Base-by-base conservation (phyloP, 768 basidiomycete genomes). In the Brasilioporus rufonigricans region DNA sequence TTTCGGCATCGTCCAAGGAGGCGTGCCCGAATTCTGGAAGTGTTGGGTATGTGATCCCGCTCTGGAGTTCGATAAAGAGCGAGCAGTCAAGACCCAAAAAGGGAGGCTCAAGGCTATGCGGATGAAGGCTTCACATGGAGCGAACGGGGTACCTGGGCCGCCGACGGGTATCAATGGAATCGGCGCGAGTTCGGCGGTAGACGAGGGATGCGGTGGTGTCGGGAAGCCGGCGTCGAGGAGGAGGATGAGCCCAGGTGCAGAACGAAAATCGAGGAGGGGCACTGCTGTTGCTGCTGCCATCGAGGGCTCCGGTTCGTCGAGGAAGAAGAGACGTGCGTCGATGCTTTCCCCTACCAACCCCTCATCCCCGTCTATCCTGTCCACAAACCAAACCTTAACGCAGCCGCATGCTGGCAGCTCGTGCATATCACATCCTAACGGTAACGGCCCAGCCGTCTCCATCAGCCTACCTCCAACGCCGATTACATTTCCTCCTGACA, bases 11-110 rank as follows among this genome's bases (percentile, higher is more conserved):
- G 72, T 75, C 13, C 71, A 79, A 49, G 80, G 76, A 8, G 61
- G 71, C 41, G 85, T 89, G 0, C 87, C 89, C 1, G 90, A 93
- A 44, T 81, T 85, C 53, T 93, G 89, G 77, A 71, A 72, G 23
- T 97, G 93, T 70, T 89, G 89, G 79, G 64, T 76, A 6, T 91
- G 90, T 63, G 71, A 77, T 53, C 79, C 84, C 5, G 43, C 61
- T 14, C 24, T 67, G n/a, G 62, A 71, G 13, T 79, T 81, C 19
- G 78, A 83, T 60, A 71, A 70, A 48, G 78, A 81, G 35, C 64
- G 75, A 43, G 83, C 82, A 21, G 74, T 74, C 48, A 75, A 71
- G 60, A 58, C 75, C 50, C 78, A 82, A 70, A 70, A 70, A 48
- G 74, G 70, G 58, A 69, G 77, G 59, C 61, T 73, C 53, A 72